Evolutionary conservation across 805 yeast genomes (phyloP).

Genomic region (Kazachstania psychrophila): DNA sequence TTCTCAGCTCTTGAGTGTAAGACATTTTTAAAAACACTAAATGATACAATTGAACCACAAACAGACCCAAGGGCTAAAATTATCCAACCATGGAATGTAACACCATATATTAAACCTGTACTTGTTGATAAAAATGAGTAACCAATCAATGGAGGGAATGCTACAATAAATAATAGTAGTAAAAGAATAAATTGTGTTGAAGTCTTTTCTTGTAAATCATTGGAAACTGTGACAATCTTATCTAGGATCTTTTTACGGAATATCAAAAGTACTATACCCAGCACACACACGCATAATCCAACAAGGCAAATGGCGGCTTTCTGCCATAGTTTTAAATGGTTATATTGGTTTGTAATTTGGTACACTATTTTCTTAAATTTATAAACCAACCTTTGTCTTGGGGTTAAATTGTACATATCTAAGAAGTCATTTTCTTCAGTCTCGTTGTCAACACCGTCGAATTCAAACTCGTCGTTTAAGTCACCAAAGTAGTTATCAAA

Average conservation of each 20-base stretch:
- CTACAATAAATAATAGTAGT: slow-evolving; percentile 48
- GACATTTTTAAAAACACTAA: slow-evolving; percentile 52
- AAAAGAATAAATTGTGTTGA: slow-evolving; percentile 42
- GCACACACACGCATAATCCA: slow-evolving; percentile 10
- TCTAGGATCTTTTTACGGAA: slow-evolving; percentile 23
- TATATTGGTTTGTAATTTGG: slow-evolving; percentile 11
- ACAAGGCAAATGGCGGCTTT: slow-evolving; percentile 10
- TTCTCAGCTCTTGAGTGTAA: slow-evolving; percentile 48
- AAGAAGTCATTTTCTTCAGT: slow-evolving; percentile 25
- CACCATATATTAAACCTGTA: slow-evolving; percentile 77
- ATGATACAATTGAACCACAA: slow-evolving; percentile 67
- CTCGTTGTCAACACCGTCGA: slow-evolving; percentile 7
- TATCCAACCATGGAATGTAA: slow-evolving; percentile 66
- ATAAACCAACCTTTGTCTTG: slow-evolving; percentile 26
- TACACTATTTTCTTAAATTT: slow-evolving; percentile 10
- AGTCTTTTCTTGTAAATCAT: slow-evolving; percentile 34
- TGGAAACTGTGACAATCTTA: slow-evolving; percentile 35
- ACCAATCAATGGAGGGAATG: slow-evolving; percentile 89
- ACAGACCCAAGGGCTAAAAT: slow-evolving; percentile 60
- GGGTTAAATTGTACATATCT: slow-evolving; percentile 26
- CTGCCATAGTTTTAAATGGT: slow-evolving; percentile 19
- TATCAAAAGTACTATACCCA: slow-evolving; percentile 16
- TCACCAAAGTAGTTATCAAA: slow-evolving; percentile 14
- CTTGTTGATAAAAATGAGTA: slow-evolving; percentile 58
- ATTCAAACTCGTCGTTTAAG: slow-evolving; percentile 8